Conservation (phyloP, 208 protist species). For the Tritrichomonas musculus region DNA sequence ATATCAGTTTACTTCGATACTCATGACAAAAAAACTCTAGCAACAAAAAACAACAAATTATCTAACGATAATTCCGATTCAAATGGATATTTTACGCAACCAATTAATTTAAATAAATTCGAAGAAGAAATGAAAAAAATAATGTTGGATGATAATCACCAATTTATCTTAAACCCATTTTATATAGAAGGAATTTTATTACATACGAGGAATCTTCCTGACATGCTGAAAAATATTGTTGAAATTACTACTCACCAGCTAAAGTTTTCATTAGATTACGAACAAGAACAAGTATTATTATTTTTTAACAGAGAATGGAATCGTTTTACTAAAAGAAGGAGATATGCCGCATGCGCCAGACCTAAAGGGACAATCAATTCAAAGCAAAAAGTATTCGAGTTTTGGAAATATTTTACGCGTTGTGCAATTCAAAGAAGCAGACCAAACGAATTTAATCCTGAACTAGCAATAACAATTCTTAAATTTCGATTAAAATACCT, state of each 20-base stretch:
- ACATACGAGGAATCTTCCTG: neutral
- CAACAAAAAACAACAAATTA: too few species aligned
- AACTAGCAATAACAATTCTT: neutral
- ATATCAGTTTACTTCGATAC: neutral
- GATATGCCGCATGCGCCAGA: neutral
- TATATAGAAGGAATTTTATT: neutral
- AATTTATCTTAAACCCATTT: neutral
- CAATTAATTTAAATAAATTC: neutral
- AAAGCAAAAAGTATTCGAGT: neutral
- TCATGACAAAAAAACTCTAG: too few species aligned
- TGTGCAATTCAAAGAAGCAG: neutral
- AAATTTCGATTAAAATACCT: neutral
- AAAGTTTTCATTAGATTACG: neutral
- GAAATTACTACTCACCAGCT: neutral
- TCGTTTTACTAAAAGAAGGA: neutral
- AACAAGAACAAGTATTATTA: neutral
- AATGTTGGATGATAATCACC: neutral
- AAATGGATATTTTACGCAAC: too few species aligned
- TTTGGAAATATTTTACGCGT: neutral
- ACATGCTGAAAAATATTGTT: neutral
- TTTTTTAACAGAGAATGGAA: neutral
- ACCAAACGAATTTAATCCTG: neutral
- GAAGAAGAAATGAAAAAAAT: neutral
- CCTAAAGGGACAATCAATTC: too few species aligned
- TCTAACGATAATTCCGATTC: too few species aligned